Evolutionary conservation across 1,139 yeast species (phyloP), one percentile per base, ranked within the genome.

Genomic region (Kazachstania sp.): DNA sequence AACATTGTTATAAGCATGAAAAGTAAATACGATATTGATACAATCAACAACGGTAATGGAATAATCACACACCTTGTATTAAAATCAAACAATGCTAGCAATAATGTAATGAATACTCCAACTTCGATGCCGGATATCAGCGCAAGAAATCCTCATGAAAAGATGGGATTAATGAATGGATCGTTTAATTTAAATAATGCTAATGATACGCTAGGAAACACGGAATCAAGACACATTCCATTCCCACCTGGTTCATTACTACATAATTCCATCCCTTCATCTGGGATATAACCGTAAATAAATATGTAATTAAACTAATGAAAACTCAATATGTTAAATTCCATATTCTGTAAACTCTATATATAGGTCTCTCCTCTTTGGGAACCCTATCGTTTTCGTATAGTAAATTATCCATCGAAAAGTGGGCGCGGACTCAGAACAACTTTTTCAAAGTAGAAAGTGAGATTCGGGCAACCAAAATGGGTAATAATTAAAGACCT

Each of bases 31-130:
- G 54, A 53, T 18, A 54, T 59, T 35, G 63, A 61, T 23, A 34
- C 61, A 6, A 18, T 59, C 19, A 51, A 52, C 6, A 51, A 55
- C 31, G 48, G 51, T 3, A 45, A 52, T 3, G 65, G 65, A 18
- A 41, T 51, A 2, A 51, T 60, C 8, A 53, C 61, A 1, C 64
- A 60, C 44, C 56, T 56, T 12, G 53, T 53, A 45, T 50, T 59
- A 52, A 26, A 29, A 7, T 23, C 28, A 7, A 23, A 23, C 28
- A 4, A 9, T 23, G 28, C 28, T n/a, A 29, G 18, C 9, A 34
- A 13, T 32, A 32, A n/a, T 15, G 18, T 13, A 9, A n/a, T 32
- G 19, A 16, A 16, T 5, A 9, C 19, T 23, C 36, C 20, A 16
- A 9, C 36, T 8, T 32, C 36, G 18, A 15, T 32, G 18, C 11